Base-by-base conservation (phyloP, 139 green algal species). In the Closterium sp. region DNA sequence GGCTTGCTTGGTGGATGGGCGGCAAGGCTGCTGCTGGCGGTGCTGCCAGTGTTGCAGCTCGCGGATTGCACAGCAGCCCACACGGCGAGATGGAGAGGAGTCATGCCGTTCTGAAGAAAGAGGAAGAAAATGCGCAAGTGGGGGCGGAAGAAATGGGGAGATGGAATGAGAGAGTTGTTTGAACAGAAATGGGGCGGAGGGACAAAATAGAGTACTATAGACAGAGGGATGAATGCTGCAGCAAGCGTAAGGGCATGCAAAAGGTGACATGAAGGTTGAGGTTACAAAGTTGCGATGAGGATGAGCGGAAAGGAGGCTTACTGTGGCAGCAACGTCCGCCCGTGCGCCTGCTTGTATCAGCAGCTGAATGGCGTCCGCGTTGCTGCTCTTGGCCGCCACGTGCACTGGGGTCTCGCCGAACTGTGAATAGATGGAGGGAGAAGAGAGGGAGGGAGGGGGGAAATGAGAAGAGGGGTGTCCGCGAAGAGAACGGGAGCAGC, bases 41-140 rank as follows among this genome's bases (percentile, higher is more conserved):
- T 50, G 38, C 38, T 50, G 38, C 38, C 38, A 50, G 38, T 50
- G 38, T 50, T 50, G 38, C 38, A 17, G 13, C 38, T 29, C 3
- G 5, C 45, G 45, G 45, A 70, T 70, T 70, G 27, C 7, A 34
- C 88, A 32, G 88, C 88, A 13, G 88, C 27, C 88, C 88, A 90
- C 38, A 90, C 88, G 27, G 88, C 88, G 21, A 90, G 88, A 34
- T 90, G 88, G 24, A 90, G 88, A 9, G 88, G 88, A 32, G 88
- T 90, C 88, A 90, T 90, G 24, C 88, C 88, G 27, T 90, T 90
- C 34, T 90, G 88, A 24, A 42, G 86, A 32, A 9, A 34, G n/a
- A 42, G 9, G 19, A 4, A 21, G n/a, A 42, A 42, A 21, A 32
- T n/a, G 86, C 28, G 19, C 11, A 86, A 9, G 79, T 5, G 27